phyloP scores from a whole-genome alignment of 495 filamentous ascomycete genomes.

The Neurospora tetraspora region DNA sequence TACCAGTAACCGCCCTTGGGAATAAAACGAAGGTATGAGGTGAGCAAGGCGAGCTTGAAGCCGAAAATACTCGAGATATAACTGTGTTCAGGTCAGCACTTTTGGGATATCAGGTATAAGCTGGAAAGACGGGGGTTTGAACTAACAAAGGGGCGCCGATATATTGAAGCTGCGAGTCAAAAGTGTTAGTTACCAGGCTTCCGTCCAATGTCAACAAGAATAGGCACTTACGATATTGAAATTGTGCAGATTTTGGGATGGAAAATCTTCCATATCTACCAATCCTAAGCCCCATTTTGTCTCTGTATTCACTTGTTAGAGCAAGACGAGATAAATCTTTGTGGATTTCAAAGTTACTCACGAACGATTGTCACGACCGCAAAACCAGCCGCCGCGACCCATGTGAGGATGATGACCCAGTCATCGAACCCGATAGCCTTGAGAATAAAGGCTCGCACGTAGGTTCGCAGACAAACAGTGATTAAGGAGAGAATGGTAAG shows the following conservation, averaged over 20 bases:
- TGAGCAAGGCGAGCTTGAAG: conserved; percentile 43
- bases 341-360: conserved; percentile 7
- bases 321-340: neutral
- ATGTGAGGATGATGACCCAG: conserved; percentile 27
- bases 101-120: neutral
- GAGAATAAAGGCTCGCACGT: conserved; percentile 25
- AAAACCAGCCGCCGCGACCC: conserved; percentile 24
- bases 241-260: conserved; percentile 22
- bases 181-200: conserved; percentile 3
- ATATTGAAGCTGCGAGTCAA: conserved; percentile 24
- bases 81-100: conserved; percentile 8
- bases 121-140: neutral
- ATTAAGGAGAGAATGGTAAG: conserved; percentile 26
- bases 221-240: conserved; percentile 25
- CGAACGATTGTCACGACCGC: conserved; percentile 18
- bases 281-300: conserved; percentile 35
- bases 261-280: conserved; percentile 21
- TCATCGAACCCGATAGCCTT: conserved; percentile 28
- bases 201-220: neutral
- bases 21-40: conserved; percentile 41
- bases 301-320: conserved; percentile 12
- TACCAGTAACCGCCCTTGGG: conserved; percentile 31
- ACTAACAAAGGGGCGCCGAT: conserved; percentile 32
- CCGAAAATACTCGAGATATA: conserved; percentile 37
- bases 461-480: conserved; percentile 25